Base-by-base conservation (phyloP, 345 rosid genomes). In the Euphorbia lathyris region DNA sequence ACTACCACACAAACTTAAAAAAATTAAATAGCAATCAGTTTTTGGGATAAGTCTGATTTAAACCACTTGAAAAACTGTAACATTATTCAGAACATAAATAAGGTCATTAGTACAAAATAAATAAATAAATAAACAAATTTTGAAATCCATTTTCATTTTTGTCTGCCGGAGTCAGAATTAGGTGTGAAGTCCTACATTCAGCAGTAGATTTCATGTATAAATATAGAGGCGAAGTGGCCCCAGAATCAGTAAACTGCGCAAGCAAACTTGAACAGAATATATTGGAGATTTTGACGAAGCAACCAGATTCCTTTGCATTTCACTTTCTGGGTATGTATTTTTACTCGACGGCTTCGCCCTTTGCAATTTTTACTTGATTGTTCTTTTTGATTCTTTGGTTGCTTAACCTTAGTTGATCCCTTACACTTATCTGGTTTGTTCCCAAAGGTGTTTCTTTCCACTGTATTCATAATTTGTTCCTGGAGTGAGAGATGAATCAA, bases 241-340 rank as follows among this genome's bases (percentile, higher is more conserved):
- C 56, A 1, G 30, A 12, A 14, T 16, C 69, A 11, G 61, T 13
- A 26, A 3, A 19, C 9, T n/a, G n/a, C n/a, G n/a, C n/a, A n/a
- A n/a, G n/a, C n/a, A n/a, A n/a, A n/a, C n/a, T n/a, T 20, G 14
- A 23, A 19, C 52, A 19, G 26, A 19, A 10, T 0, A 3, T 40
- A 22, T 63, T 42, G 17, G 32, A 63, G 42, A 20, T 4, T 23
- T 57, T 27, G 17, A 14, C 19, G n/a, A n/a, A n/a, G n/a, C n/a
- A n/a, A n/a, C n/a, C n/a, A 20, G 57, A 29, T 53, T 55, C 30
- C 63, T 55, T 52, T 27, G 25, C 19, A 16, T 55, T 42, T 42
- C 75, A 43, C 32, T 69, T n/a, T 70, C 43, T 29, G 55, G 75
- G 75, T 72, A 56, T 42, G 64, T 43, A 19, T 26, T 27, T 38